Percentiles rank a stretch among this genome's conserved stretches.
Evolutionary conservation across 2,329 filamentous ascomycete species (phyloP).

Genomic region (Dichotomopilus funicola): DNA sequence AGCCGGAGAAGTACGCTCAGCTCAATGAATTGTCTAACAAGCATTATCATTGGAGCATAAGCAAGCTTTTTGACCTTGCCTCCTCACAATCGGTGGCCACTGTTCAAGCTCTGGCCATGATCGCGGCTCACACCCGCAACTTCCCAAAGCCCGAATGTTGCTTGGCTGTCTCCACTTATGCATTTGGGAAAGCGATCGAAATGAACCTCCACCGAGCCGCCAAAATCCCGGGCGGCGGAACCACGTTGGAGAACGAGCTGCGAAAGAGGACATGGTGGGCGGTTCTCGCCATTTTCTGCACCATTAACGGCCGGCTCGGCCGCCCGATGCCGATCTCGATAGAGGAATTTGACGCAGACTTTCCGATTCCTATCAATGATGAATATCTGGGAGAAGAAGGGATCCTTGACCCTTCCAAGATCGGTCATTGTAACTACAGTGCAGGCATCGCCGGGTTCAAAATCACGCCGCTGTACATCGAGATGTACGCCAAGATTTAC

Average conservation of each 20-base stretch:
- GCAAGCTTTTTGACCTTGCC: conserved; percentile 60
- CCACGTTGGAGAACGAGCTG: conserved; percentile 64
- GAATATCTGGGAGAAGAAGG: conserved; percentile 60
- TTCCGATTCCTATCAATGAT: conserved; percentile 66
- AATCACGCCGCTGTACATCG: conserved; percentile 59
- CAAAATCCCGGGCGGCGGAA: conserved; percentile 41
- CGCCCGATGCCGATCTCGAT: conserved; percentile 67
- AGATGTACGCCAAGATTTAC: conserved; percentile 73
- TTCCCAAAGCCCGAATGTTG: conserved; percentile 75
- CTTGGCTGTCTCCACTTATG: conserved; percentile 58
- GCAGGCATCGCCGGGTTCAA: conserved; percentile 61
- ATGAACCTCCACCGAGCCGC: conserved; percentile 68
- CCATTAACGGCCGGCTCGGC: conserved; percentile 69
- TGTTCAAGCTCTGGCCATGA: conserved; percentile 66
- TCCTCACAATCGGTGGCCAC: conserved; percentile 56
- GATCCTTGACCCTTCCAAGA: conserved; percentile 44
- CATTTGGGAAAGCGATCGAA: conserved; percentile 65
- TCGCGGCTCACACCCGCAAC: conserved; percentile 65
- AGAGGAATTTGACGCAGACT: conserved; percentile 72
- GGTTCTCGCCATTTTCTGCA: conserved; percentile 58
- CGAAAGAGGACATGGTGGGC: conserved; percentile 75
- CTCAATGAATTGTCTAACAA: conserved; percentile 62
- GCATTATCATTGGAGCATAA: conserved; percentile 71
- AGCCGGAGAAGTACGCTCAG: conserved; percentile 45
- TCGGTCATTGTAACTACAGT: conserved; percentile 58